These are phyloP conservation scores for Rhizopogon roseolus DNA, from an alignment of 768 basidiomycete genomes.

Conservation along the genomic window DNA sequence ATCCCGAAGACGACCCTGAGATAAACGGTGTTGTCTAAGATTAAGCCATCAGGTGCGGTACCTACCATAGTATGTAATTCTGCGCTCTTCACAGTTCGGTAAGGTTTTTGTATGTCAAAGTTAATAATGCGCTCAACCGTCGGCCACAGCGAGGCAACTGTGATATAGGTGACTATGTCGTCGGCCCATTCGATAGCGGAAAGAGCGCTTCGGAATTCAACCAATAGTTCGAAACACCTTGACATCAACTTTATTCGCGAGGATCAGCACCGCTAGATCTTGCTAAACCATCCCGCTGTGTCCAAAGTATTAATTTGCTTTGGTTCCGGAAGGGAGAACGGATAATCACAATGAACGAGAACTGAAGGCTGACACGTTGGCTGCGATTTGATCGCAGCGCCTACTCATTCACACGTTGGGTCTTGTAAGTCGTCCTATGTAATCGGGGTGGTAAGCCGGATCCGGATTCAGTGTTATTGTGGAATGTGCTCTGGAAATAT, in stretches of 20 bases:
- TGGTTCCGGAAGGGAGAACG: neutral
- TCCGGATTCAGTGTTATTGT: neutral
- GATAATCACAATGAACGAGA: neutral
- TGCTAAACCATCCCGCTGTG: no score
- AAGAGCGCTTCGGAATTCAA: neutral
- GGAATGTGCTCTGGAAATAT: neutral
- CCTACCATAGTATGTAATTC: conserved; percentile 9
- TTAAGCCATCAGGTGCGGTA: conserved; percentile 6
- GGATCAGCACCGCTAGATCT: neutral
- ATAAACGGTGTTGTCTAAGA: neutral
- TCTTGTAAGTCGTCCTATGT: neutral
- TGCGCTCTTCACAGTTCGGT: neutral
- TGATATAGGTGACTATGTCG: neutral
- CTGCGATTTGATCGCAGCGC: neutral
- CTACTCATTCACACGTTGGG: neutral
- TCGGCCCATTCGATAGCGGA: neutral
- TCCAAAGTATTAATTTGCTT: neutral
- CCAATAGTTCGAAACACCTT: neutral
- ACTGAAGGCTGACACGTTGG: neutral
- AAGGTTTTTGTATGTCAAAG: neutral
- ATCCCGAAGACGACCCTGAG: conserved; percentile 1
- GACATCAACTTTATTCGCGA: neutral
- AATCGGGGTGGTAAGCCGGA: neutral
- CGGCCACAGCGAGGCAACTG: neutral
- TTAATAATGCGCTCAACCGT: neutral